Evolutionary conservation across 2,329 filamentous ascomycete genomes (phyloP).

Genomic region (Fusarium burgessii): DNA sequence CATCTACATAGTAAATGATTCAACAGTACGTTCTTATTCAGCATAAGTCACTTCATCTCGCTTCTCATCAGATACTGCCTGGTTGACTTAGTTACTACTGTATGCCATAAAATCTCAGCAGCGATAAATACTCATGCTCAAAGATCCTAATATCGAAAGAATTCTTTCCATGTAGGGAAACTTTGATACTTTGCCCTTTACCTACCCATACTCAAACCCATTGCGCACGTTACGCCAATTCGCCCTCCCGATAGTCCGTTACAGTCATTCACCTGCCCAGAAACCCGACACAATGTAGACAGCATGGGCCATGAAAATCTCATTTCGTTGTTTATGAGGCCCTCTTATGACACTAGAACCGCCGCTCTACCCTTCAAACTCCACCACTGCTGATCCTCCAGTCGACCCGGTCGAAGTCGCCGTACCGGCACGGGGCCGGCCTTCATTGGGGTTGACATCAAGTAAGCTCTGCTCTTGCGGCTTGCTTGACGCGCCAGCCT

Average conservation of each 20-base stretch:
- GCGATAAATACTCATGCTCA: background rate
- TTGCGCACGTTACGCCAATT: slow-evolving; percentile 28
- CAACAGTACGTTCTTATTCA: background rate
- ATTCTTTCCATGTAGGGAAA: background rate
- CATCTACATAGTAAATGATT: background rate
- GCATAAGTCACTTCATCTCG: slow-evolving; percentile 4
- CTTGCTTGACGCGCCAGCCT: slow-evolving; percentile 64
- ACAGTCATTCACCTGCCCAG: slow-evolving; percentile 10
- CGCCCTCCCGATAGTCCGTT: slow-evolving; percentile 11
- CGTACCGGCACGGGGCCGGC: slow-evolving; percentile 45
- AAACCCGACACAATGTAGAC: slow-evolving; percentile 11
- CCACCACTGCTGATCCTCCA: slow-evolving; percentile 54
- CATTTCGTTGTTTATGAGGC: slow-evolving; percentile 31
- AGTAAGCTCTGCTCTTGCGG: slow-evolving; percentile 51
- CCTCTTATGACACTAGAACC: slow-evolving; percentile 2
- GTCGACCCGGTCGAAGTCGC: slow-evolving; percentile 48
- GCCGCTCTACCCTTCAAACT: slow-evolving; percentile 55
- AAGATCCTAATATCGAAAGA: slow-evolving; percentile 2
- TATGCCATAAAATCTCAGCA: background rate
- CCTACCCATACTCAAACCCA: slow-evolving; percentile 9
- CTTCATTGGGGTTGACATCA: slow-evolving; percentile 48
- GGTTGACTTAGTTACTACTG: background rate
- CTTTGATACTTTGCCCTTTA: background rate
- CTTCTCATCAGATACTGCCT: background rate
- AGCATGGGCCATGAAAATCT: slow-evolving; percentile 26